Evolutionary conservation across 495 filamentous ascomycete species (phyloP).

Genomic region (Lophiotrema nucula): DNA sequence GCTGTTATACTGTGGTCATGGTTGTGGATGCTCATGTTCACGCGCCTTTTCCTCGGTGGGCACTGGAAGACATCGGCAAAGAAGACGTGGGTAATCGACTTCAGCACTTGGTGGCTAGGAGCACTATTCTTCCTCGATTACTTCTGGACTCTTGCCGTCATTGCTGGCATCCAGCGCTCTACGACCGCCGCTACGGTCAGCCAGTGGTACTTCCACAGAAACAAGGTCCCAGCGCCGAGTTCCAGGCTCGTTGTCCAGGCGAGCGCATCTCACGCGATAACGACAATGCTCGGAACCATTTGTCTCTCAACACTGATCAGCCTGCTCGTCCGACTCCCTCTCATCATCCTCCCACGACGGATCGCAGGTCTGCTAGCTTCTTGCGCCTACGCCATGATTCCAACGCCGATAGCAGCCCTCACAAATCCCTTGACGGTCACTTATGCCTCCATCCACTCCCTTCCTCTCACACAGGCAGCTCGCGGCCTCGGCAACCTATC

Average conservation of each 20-base stretch:
- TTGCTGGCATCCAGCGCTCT: conserved; percentile 81
- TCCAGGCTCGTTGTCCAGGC: conserved; percentile 78
- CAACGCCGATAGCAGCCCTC: conserved; percentile 76
- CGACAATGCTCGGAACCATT: conserved; percentile 89
- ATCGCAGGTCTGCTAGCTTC: conserved; percentile 60
- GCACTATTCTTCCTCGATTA: conserved; percentile 89
- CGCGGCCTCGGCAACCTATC: conserved; percentile 73
- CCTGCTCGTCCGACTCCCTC: conserved; percentile 78
- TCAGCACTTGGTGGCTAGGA: conserved; percentile 87
- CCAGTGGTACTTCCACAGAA: conserved; percentile 98
- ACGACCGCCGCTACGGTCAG: conserved; percentile 93
- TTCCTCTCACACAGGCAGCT: conserved; percentile 71
- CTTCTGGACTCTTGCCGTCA: conserved; percentile 86
- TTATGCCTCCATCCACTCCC: conserved; percentile 90
- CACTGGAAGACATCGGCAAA: conserved; percentile 54
- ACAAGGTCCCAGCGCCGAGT: conserved; percentile 70
- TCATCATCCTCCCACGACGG: conserved; percentile 78
- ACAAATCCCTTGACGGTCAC: conserved; percentile 90
- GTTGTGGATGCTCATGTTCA: conserved; percentile 97
- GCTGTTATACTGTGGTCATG: conserved; percentile 85
- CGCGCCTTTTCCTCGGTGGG: conserved; percentile 85
- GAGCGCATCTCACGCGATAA: conserved; percentile 72
- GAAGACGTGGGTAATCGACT: conserved; percentile 68
- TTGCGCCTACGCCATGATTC: conserved; percentile 72
- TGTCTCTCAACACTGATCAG: conserved; percentile 79